Base-by-base conservation (phyloP, 1,284 basidiomycete genomes). In the Leccinum pallidistipes region DNA sequence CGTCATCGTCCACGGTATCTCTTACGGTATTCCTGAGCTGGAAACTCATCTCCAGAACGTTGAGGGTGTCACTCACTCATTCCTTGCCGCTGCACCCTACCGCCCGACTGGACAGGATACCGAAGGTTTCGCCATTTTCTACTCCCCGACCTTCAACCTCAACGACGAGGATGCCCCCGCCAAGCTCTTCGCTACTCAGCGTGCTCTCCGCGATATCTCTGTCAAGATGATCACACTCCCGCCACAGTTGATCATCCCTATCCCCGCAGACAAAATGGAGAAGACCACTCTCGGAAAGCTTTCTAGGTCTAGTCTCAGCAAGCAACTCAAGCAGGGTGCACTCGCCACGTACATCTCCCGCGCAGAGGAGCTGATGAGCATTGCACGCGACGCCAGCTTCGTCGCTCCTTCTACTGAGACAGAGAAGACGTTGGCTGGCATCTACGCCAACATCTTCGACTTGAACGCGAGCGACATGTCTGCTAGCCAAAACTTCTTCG, bases 1-100 rank as follows among this genome's bases (percentile, higher is more conserved):
- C 36, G 73, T 81, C 63, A 81, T 79, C 49, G 77, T 80, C n/a
- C 79, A 81, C 51, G 80, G 79, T 47, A 76, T 81, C 63, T 81
- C 80, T 18, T 76, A 80, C 59, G 73, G 77, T 38, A 77, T 77
- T 27, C 71, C 74, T 0, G 80, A 81, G 56, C 66, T 78, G 24
- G 80, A 79, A 64, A 73, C 77, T 21, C 75, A 79, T 57, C 69
- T 80, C 40, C 78, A 80, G 66, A 73, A 66, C 5, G 69, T 80
- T 8, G 71, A 75, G 7, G 80, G 79, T 9, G 68, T 78, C 55
- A 68, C 69, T 21, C 74, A 75, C 49, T 77, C 78, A 0, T 76
- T 72, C 66, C 73, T 81, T 38, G 73, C 69, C 50, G 81, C 59
- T 72, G 74, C 68, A 67, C 78, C 70, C 7, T 73, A 75, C 57